Conservation (phyloP, 768 basidiomycete genomes). For the Calocybe indica region DNA sequence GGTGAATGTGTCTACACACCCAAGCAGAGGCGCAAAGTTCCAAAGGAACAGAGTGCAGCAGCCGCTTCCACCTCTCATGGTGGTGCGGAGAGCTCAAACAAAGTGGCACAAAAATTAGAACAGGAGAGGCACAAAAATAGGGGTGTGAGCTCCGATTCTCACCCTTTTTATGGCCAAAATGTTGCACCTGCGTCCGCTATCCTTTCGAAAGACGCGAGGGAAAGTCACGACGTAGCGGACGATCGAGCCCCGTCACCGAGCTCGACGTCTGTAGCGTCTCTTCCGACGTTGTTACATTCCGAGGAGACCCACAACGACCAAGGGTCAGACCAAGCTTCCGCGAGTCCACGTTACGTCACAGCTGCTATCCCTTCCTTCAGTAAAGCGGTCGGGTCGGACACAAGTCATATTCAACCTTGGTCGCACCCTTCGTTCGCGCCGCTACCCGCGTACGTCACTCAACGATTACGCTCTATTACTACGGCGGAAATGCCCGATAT, state of each 20-base stretch:
- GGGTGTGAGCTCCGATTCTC: too few relatives aligned
- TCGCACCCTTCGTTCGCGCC: slow-evolving; percentile 50
- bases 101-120: too few relatives aligned
- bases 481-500: slow-evolving; percentile 57
- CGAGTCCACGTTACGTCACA: too few relatives aligned
- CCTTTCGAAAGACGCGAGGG: too few relatives aligned
- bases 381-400: not conserved
- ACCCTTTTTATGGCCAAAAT: slow-evolving; percentile 40
- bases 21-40: slow-evolving; percentile 58
- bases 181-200: slow-evolving; percentile 27
- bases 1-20: slow-evolving; percentile 67
- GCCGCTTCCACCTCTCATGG: slow-evolving; percentile 8
- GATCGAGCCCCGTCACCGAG: too few relatives aligned
- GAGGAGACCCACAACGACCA: too few relatives aligned
- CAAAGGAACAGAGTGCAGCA: slow-evolving; percentile 15
- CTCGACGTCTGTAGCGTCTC: too few relatives aligned
- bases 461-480: slow-evolving; percentile 48
- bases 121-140: too few relatives aligned
- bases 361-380: not conserved
- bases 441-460: slow-evolving; percentile 49
- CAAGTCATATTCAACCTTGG: slow-evolving; percentile 47
- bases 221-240: too few relatives aligned
- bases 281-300: too few relatives aligned
- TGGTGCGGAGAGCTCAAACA: not conserved
- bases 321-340: too few relatives aligned